Evolutionary conservation across 202 grass and related monocot species (phyloP).

Genomic region (Musa balbisiana): DNA sequence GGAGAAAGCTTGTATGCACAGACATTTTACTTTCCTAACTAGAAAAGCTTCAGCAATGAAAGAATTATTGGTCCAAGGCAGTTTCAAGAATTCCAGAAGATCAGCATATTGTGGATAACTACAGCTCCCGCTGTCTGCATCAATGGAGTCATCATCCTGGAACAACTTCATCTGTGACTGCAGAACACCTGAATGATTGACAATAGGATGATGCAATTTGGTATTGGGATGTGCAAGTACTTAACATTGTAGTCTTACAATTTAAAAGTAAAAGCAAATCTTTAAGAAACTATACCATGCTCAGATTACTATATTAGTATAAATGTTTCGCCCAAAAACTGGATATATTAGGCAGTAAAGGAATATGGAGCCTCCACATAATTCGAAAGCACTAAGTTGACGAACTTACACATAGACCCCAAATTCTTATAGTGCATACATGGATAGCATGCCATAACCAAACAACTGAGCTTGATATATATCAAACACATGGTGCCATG

Average conservation of each 20-base stretch:
- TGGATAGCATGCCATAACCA: too few relatives aligned
- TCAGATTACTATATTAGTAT: neutral
- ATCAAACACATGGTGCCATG: neutral
- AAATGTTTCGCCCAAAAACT: neutral
- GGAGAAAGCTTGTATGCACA: conserved; percentile 55
- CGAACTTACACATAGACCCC: too few relatives aligned
- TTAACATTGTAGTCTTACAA: too few relatives aligned
- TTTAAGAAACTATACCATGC: too few relatives aligned
- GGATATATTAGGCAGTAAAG: neutral
- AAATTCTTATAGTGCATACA: too few relatives aligned
- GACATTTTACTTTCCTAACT: conserved; percentile 52
- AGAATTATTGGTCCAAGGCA: conserved; percentile 40
- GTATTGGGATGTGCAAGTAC: neutral
- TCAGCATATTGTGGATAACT: conserved; percentile 33
- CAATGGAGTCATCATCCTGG: conserved; percentile 31
- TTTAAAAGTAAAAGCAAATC: too few relatives aligned
- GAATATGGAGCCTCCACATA: neutral
- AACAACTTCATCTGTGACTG: conserved; percentile 23
- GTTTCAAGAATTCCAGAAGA: conserved; percentile 56
- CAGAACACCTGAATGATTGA: conserved; percentile 38
- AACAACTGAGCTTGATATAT: neutral
- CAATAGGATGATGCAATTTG: conserved; percentile 8
- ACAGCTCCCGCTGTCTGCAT: conserved; percentile 28
- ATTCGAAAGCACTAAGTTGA: neutral
- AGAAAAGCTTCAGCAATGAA: conserved; percentile 32